phyloP scores from a whole-genome alignment of 345 rosid species.

The Sonneratia caseolaris region DNA sequence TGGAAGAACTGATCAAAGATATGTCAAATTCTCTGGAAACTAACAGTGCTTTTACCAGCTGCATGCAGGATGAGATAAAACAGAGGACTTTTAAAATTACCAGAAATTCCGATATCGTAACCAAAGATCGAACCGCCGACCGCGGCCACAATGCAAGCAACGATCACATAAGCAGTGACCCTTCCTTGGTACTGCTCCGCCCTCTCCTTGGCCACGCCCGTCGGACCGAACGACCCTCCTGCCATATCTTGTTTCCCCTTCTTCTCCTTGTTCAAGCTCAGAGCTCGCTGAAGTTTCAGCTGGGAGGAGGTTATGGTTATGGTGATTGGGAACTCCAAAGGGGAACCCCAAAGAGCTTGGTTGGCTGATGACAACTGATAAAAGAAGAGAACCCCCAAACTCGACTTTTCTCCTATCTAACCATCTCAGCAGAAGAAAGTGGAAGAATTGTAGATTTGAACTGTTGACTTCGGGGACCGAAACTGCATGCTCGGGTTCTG shows the following conservation, averaged over 20 bases:
- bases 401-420: conserved; percentile 1
- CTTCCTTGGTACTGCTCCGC: conserved; percentile 70
- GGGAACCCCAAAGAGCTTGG: background rate
- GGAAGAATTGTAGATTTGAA: background rate
- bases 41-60: background rate
- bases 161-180: conserved; percentile 55
- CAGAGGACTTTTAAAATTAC: conserved; percentile 15
- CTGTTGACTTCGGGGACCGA: background rate
- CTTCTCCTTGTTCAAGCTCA: background rate
- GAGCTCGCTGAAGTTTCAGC: background rate
- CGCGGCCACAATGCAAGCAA: conserved; percentile 67
- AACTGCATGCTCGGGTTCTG: background rate
- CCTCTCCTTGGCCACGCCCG: conserved; percentile 78
- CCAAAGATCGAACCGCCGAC: conserved; percentile 85
- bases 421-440: background rate
- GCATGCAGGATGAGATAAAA: background rate
- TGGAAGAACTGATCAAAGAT: background rate
- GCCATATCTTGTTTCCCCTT: conserved; percentile 35
- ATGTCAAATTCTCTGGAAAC: background rate
- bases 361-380: background rate
- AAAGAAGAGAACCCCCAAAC: background rate
- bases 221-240: conserved; percentile 65
- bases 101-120: conserved; percentile 90
- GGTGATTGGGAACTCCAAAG: background rate
- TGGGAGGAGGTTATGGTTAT: background rate